These are phyloP conservation scores for Cercospora sojina DNA, from an alignment of 2,329 filamentous ascomycete species.

Conservation along the genomic window DNA sequence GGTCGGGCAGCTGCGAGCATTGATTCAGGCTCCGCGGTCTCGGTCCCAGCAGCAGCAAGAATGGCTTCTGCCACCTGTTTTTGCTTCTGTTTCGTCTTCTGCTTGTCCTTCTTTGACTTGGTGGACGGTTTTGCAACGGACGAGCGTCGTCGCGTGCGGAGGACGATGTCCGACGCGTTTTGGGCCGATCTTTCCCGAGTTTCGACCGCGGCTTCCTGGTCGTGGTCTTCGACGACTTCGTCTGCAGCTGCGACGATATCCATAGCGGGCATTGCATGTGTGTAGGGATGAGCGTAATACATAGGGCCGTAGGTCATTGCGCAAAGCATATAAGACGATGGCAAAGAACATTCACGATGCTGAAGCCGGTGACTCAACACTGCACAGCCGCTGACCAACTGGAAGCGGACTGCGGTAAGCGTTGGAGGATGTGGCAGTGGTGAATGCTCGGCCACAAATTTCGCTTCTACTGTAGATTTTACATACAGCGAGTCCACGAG, in stretches of 20 bases:
- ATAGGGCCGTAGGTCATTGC: neutral
- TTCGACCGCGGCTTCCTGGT: neutral
- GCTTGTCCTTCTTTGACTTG: slow-evolving; percentile 8
- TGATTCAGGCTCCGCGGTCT: neutral
- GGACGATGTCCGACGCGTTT: neutral
- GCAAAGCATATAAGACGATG: neutral
- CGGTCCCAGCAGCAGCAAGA: neutral
- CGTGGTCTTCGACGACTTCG: neutral
- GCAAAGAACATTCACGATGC: neutral
- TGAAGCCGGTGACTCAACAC: neutral
- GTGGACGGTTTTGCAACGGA: slow-evolving; percentile 14
- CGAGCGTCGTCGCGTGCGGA: slow-evolving; percentile 16
- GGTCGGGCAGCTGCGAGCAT: slow-evolving; percentile 29
- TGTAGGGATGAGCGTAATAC: neutral
- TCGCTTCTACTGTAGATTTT: neutral
- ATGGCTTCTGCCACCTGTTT: slow-evolving; percentile 4
- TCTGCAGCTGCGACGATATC: neutral
- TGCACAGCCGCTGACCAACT: neutral
- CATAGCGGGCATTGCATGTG: neutral
- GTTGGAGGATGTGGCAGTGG: neutral
- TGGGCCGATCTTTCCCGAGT: neutral
- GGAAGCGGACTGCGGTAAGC: neutral
- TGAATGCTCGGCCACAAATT: neutral
- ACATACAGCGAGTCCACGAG: neutral
- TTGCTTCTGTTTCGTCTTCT: slow-evolving; percentile 15